phyloP scores from a whole-genome alignment of 2,329 filamentous ascomycete genomes.

The Pseudonectria buxi region DNA sequence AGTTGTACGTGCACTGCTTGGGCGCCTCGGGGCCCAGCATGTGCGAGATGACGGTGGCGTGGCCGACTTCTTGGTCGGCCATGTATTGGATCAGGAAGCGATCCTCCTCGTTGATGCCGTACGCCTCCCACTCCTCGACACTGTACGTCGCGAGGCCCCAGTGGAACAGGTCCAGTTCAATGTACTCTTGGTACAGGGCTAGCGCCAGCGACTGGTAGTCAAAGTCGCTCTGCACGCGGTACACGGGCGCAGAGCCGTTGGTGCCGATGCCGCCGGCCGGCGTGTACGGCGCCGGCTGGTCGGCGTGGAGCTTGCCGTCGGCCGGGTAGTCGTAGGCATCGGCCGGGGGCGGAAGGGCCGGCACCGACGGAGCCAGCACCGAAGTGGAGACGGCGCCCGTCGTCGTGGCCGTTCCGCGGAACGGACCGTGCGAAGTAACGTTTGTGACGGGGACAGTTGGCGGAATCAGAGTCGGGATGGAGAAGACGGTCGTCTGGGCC shows the following conservation, averaged over 20 bases:
- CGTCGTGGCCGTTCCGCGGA: constrained; percentile 55
- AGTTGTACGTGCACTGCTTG: constrained; percentile 73
- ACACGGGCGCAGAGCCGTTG: constrained; percentile 69
- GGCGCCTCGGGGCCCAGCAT: constrained; percentile 67
- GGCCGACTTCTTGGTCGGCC: constrained; percentile 69
- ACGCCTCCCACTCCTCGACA: constrained; percentile 60
- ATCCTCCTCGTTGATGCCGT: constrained; percentile 63
- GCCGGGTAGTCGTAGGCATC: constrained; percentile 64
- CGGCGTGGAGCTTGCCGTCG: constrained; percentile 60
- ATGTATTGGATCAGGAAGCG: constrained; percentile 68
- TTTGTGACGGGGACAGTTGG: constrained; percentile 39
- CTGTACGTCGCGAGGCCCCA: constrained; percentile 65
- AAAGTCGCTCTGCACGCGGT: constrained; percentile 73
- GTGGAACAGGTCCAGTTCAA: constrained; percentile 78
- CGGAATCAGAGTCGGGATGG: constrained; percentile 20
- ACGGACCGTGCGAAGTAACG: constrained; percentile 63
- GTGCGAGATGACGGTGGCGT: constrained; percentile 70
- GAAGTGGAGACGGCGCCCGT: constrained; percentile 60
- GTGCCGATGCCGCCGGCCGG: constrained; percentile 70
- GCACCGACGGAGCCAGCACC: constrained; percentile 51
- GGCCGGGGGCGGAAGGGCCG: constrained; percentile 48
- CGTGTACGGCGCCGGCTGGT: constrained; percentile 63
- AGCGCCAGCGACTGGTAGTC: constrained; percentile 73
- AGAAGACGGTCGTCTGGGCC: constrained; percentile 29
- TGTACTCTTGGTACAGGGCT: constrained; percentile 75